A percentile compares a stretch with the other conserved stretches of the same genome.
Conservation (phyloP, 306 rosid genomes). For the Arachis stenosperma region DNA sequence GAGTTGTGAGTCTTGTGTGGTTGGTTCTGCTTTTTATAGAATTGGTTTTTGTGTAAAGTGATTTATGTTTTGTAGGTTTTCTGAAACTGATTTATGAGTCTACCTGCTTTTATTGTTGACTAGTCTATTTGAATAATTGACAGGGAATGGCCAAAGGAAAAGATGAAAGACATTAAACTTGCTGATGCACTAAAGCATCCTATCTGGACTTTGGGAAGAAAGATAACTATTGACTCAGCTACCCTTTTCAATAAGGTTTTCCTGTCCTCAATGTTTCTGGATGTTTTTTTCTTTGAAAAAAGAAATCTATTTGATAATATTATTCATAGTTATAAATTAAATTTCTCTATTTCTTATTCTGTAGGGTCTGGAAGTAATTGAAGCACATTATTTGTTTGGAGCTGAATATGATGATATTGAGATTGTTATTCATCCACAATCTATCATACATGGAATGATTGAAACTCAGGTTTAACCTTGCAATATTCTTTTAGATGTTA, state of each 20-base stretch:
- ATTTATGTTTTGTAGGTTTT: no score
- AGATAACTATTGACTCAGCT: constrained; percentile 90
- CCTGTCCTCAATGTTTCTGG: background rate
- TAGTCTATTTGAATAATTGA: background rate
- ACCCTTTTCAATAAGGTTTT: constrained; percentile 90
- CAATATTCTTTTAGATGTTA: constrained; percentile 17
- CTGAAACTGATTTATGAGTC: no score
- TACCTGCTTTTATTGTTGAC: no score
- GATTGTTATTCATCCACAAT: constrained; percentile 88
- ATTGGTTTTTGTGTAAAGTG: no score
- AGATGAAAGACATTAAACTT: constrained; percentile 78
- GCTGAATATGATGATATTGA: constrained; percentile 81
- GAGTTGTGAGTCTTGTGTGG: no score
- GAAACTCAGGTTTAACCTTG: constrained; percentile 77
- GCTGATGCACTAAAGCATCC: constrained; percentile 93
- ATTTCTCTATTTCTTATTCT: background rate
- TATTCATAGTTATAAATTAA: constrained; percentile 11
- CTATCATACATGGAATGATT: constrained; percentile 87
- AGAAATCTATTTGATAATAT: constrained; percentile 8
- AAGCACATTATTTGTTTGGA: constrained; percentile 93
- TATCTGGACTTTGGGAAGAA: constrained; percentile 90
- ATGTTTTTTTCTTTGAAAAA: background rate
- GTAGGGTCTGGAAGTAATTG: constrained; percentile 93
- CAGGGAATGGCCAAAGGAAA: constrained; percentile 89
- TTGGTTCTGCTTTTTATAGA: no score